Evolutionary conservation across 108 stramenopile species (phyloP).

Genomic region (Epipyxis sp.): DNA sequence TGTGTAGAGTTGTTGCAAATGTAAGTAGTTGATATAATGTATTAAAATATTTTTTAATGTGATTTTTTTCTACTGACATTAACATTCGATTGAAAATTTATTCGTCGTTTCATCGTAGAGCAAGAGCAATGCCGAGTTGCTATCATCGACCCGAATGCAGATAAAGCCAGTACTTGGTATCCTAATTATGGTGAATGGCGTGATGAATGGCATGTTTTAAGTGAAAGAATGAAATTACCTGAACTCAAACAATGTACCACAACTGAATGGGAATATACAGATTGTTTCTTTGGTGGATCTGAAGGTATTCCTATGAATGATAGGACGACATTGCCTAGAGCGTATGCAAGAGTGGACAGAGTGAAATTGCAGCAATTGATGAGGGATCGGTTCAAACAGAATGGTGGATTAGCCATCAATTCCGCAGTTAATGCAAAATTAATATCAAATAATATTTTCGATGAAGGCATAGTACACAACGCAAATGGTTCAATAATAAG

Average conservation of each 20-base stretch:
- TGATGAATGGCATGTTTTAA: constrained; percentile 16
- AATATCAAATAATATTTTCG: constrained; percentile 65
- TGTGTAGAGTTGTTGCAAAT: too few species aligned
- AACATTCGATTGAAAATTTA: too few species aligned
- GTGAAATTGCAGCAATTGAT: constrained; percentile 57
- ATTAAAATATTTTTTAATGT: too few species aligned
- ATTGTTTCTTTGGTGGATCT: constrained; percentile 86
- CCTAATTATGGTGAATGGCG: constrained; percentile 21
- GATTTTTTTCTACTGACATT: too few species aligned
- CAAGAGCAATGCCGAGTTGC: not conserved
- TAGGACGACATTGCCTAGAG: constrained; percentile 66
- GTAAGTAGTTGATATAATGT: too few species aligned
- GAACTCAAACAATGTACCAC: constrained; percentile 58
- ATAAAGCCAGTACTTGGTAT: not conserved
- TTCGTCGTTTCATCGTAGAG: too few species aligned
- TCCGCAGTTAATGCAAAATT: constrained; percentile 64
- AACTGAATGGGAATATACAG: constrained; percentile 73
- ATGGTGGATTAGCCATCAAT: constrained; percentile 56
- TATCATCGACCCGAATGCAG: not conserved
- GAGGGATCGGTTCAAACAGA: constrained; percentile 53
- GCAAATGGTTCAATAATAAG: constrained; percentile 35
- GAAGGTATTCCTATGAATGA: constrained; percentile 71
- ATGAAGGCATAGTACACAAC: constrained; percentile 32
- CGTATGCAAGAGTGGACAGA: constrained; percentile 76
- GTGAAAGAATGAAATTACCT: not conserved